phyloP scores from a whole-genome alignment of 2,329 filamentous ascomycete species.

The Clonostachys chloroleuca region DNA sequence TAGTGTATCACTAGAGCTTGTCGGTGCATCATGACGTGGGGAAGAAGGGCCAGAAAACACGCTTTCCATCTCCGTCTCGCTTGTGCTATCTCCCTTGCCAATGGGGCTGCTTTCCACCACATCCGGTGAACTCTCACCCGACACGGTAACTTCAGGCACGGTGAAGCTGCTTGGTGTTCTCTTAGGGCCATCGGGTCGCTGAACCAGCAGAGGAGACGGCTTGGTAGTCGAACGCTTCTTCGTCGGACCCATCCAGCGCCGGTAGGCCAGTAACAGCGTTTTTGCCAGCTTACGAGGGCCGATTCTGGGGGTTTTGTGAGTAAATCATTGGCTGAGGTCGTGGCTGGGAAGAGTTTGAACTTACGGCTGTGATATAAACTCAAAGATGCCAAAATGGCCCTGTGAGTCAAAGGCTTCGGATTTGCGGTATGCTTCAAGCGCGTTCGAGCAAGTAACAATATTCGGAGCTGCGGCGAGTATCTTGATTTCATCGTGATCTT shows the following conservation, averaged over 20 bases:
- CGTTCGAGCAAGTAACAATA: slow-evolving; percentile 23
- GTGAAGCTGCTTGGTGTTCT: too few species aligned
- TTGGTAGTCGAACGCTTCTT: not conserved
- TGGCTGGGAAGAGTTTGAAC: slow-evolving; percentile 4
- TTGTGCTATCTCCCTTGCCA: too few species aligned
- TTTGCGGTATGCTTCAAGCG: slow-evolving; percentile 16
- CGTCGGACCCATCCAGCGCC: slow-evolving; percentile 9
- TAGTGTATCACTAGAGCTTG: too few species aligned
- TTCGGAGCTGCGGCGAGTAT: slow-evolving; percentile 8
- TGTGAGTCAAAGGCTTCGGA: slow-evolving; percentile 9
- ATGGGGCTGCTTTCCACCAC: too few species aligned
- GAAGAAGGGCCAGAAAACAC: too few species aligned
- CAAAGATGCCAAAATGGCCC: slow-evolving; percentile 16
- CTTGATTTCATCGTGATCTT: slow-evolving; percentile 1
- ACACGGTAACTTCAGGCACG: not conserved
- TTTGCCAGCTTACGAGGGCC: slow-evolving; percentile 29
- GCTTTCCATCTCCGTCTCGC: too few species aligned
- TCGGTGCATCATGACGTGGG: not conserved
- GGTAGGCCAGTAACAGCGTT: slow-evolving; percentile 14
- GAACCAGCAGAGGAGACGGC: not conserved
- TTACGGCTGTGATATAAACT: slow-evolving; percentile 31
- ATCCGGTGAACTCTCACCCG: not conserved
- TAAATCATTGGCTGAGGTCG: not conserved
- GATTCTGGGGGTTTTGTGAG: slow-evolving; percentile 11
- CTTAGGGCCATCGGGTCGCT: not conserved